Evolutionary conservation across 495 filamentous ascomycete species (phyloP).

Genomic region (Chaetomidium leptoderma): DNA sequence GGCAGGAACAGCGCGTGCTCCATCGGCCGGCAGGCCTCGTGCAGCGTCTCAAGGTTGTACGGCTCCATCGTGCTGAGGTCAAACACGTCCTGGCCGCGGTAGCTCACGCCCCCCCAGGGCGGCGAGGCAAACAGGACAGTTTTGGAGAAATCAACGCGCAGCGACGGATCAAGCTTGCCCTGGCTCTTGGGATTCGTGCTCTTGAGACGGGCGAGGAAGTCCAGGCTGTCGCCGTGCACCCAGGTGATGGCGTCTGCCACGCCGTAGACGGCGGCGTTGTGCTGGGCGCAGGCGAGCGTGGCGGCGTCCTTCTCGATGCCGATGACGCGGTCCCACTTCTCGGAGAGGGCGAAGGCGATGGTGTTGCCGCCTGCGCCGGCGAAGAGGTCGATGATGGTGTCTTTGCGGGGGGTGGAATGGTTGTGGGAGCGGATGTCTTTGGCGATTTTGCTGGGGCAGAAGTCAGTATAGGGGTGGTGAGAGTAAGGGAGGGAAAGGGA

Average conservation of each 20-base stretch:
- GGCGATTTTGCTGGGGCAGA: slow-evolving; percentile 64
- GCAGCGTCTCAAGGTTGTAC: slow-evolving; percentile 63
- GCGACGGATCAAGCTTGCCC: slow-evolving; percentile 32
- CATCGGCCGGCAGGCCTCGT: slow-evolving; percentile 53
- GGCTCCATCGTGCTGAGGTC: slow-evolving; percentile 84
- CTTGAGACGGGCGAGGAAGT: slow-evolving; percentile 35
- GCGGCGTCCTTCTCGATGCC: slow-evolving; percentile 78
- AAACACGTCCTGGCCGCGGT: slow-evolving; percentile 72
- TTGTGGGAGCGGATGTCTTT: slow-evolving; percentile 54
- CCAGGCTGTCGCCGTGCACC: slow-evolving; percentile 79
- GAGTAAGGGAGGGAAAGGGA: neutral
- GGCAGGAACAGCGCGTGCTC: slow-evolving; percentile 75
- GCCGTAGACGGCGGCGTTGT: slow-evolving; percentile 86
- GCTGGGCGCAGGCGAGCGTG: slow-evolving; percentile 79
- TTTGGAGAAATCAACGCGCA: slow-evolving; percentile 26
- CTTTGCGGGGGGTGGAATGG: slow-evolving; percentile 34
- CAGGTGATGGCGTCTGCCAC: slow-evolving; percentile 72
- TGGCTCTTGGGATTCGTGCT: neutral
- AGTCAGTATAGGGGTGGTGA: slow-evolving; percentile 13
- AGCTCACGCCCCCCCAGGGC: slow-evolving; percentile 90
- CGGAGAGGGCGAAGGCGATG: slow-evolving; percentile 84
- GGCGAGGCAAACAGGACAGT: slow-evolving; percentile 84
- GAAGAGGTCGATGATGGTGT: slow-evolving; percentile 77
- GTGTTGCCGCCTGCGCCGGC: slow-evolving; percentile 88
- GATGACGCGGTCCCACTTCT: slow-evolving; percentile 73